Evolutionary conservation across 2,329 filamentous ascomycete species (phyloP), one percentile per base, ranked within the genome.

Genomic region (Colletotrichum tofieldiae): DNA sequence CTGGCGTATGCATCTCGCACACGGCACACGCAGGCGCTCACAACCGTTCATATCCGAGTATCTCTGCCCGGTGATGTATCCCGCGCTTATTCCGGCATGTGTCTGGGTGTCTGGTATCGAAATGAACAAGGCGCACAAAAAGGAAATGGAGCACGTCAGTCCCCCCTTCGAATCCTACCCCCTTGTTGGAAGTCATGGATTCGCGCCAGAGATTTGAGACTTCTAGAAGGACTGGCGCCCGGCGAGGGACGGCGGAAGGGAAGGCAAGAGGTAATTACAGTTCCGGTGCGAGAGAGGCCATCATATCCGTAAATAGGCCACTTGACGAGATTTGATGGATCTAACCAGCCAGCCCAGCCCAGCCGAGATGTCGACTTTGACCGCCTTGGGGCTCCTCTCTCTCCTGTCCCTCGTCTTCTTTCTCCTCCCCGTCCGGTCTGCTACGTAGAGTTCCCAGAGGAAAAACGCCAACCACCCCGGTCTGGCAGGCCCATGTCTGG

Each of bases 291-390:
- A 43, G 59, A 64, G 37, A 69, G 65, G 45, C 54, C 70, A 69
- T 72, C 65, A 72, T 72, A 54, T 72, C 70, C 65, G 70, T 26
- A 72, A 72, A 72, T 72, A 72, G 70, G 47, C 49, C 29, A 41
- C 52, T 70, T 55, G 61, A 60, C 70, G 70, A 72, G 59, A 72
- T 72, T 72, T 72, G 70, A 72, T 65, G 70, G 60, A 72, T 55
- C 59, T 55, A 35, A 51, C 45, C 47, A 26, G 60, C 45, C 59
- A n/a, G 47, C 54, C 59, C 47, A n/a, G 47, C 54, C 45, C 47
- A 67, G 65, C 35, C 61, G 23, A 71, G 67, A 67, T 67, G 54
- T 71, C 37, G 52, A 65, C 51, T 61, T 39, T 66, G 64, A 66
- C 64, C 64, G 64, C 54, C 54, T 66, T 59, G 41, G 8, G 7